Evolutionary conservation across 2,329 filamentous ascomycete species (phyloP), one percentile per base, ranked within the genome.

Genomic region (Pseudocercospora macadamiae): DNA sequence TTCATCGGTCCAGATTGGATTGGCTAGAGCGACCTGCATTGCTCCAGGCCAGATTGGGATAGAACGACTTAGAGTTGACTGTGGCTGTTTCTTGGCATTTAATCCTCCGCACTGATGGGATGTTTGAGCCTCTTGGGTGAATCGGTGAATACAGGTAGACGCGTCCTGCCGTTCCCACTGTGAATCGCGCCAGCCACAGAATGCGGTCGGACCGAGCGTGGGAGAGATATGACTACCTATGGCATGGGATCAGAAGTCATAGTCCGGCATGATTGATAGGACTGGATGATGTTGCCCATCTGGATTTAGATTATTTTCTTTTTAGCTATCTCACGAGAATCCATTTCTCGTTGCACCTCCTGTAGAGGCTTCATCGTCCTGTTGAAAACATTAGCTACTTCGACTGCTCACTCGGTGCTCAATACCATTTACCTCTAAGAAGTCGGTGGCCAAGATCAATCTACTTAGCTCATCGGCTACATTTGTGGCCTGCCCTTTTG

Each of bases 391-490:
- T 61, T 19, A 60, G 55, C 48, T 39, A 34, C 4, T 4, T 16
- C n/a, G n/a, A n/a, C 10, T 18, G 21, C 6, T 5, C 9, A 19
- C 3, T 32, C 28, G 34, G 10, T 19, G 16, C 3, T 19, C 14
- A 14, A 55, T n/a, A 77, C 14, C 23, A 14, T 12, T 77, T 79
- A 96, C 93, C 81, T 97, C 89, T 54, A 96, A 78, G 74, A 96
- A 97, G 42, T 86, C 88, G 8, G 91, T 96, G 34, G 91, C 86
- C 26, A 87, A 83, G 69, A 97, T 90, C 64, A 97, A 80, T 55
- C 95, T 81, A 75, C 93, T 88, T 70, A 95, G 90, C 47, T 90
- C 88, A 73, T 96, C 91, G 4, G 93, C 90, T 65, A 97, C 91
- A 48, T 85, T 83, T 34, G 96, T 79, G 63, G 85, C 84, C 56